Evolutionary conservation across 2,329 filamentous ascomycete species (phyloP), one percentile per base, ranked within the genome.

Genomic region (Arthrocladium fulminans): DNA sequence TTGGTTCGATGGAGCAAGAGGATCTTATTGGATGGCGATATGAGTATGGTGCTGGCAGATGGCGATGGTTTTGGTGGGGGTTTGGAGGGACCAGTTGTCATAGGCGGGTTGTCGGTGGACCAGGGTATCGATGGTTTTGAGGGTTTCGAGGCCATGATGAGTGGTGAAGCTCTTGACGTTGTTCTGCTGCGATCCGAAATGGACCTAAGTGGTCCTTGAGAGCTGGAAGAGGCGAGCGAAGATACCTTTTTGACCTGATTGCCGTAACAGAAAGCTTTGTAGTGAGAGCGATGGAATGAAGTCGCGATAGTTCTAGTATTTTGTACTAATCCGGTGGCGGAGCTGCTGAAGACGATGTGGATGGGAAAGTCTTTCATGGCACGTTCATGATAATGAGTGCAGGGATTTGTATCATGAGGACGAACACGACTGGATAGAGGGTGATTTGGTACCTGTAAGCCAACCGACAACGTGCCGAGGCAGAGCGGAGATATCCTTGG

Each of bases 21-120:
- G 40, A 97, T 80, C 64, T 95, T 81, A 64, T 97, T 96, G 44
- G 76, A 74, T 0, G 88, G 84, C 0, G 92, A 96, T 41, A 98
- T 73, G 12, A 97, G 75, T 27, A 97, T 72, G 40, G 97, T 81
- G 57, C 87, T 94, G 50, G 53, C 41, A 9, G 49, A 54, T 12
- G 56, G 56, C 2, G 53, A 56, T 3, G 56, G 50, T 23, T 22
- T 12, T 25, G 44, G 44, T 10, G 34, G 34, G 13, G 55, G 50
- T 38, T 52, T 51, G 25, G 52, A 38, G 51, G 51, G 46, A 20
- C 73, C 29, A 1, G 35, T 25, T 17, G 22, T 41, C 13, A 41
- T 35, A 3, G 45, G 45, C 20, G 22, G 32, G 45, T 48, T 48
- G 27, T 34, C 45, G 5, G 35, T 48, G n/a, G 35, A 41, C 45